Percentiles rank a stretch among this genome's conserved stretches.
Conservation (phyloP, 73 alveolate genomes). For the Paramecium octaurelia region DNA sequence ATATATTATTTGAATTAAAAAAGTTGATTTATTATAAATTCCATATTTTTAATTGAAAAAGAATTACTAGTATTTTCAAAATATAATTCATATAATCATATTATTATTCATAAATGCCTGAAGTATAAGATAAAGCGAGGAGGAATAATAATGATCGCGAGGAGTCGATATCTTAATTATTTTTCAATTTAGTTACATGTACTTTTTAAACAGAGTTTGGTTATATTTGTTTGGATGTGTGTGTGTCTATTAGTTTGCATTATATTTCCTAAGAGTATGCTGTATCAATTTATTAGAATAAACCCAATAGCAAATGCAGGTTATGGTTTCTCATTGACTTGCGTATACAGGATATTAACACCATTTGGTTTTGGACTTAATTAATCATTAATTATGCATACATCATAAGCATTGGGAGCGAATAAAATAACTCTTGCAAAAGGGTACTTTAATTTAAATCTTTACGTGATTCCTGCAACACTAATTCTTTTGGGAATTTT, state of each 20-base stretch:
- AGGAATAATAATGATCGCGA: background rate
- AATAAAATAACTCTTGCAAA: background rate
- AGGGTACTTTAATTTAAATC: background rate
- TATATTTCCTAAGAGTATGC: background rate
- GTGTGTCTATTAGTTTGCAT: background rate
- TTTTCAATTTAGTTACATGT: background rate
- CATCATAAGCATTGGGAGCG: slow-evolving; percentile 17
- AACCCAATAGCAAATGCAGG: background rate
- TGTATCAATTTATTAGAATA: background rate
- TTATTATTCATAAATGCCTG: background rate
- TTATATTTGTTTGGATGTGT: background rate
- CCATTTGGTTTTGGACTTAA: slow-evolving; percentile 31
- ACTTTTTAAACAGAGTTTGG: slow-evolving; percentile 18
- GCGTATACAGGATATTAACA: background rate
- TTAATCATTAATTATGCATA: background rate
- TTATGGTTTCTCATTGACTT: background rate
- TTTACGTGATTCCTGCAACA: background rate
- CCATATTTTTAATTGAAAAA: too few species aligned
- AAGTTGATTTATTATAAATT: too few species aligned
- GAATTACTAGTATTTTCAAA: background rate
- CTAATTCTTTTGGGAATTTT: background rate
- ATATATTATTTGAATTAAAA: too few species aligned
- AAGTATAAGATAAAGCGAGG: background rate
- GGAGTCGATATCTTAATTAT: background rate
- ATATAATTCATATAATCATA: too few species aligned